Percentiles rank a stretch among this genome's conserved stretches.
phyloP scores from a whole-genome alignment of 2,329 filamentous ascomycete species.

The Verticillium klebahnii region DNA sequence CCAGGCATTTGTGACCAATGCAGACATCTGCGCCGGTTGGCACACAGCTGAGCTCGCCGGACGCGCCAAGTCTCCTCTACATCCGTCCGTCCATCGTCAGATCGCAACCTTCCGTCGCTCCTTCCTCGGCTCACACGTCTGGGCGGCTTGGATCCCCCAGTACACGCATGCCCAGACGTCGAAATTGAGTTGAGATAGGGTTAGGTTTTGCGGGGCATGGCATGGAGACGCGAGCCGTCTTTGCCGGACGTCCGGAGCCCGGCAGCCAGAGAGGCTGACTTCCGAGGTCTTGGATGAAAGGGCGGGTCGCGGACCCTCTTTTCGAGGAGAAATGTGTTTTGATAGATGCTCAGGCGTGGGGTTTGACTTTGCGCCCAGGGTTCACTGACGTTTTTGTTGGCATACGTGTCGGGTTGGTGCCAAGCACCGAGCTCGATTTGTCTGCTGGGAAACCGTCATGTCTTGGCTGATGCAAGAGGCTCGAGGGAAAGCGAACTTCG shows the following conservation, averaged over 20 bases:
- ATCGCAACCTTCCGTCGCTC: neutral
- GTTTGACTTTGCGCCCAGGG: neutral
- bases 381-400: neutral
- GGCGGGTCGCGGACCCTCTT: neutral
- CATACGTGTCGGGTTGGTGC: neutral
- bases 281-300: neutral
- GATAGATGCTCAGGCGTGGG: neutral
- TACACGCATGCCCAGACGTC: neutral
- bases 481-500: too few species aligned
- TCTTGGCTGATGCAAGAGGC: too few species aligned
- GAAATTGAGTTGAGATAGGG: neutral
- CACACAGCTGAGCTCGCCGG: neutral
- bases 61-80: neutral
- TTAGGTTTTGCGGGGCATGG: neutral
- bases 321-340: neutral
- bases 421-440: too few species aligned
- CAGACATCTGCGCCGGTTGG: neutral
- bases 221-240: neutral
- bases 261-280: neutral
- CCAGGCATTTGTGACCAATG: neutral
- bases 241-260: neutral
- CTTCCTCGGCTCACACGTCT: neutral
- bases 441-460: too few species aligned
- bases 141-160: neutral
- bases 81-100: neutral